Percentiles rank a stretch among this genome's conserved stretches.
Evolutionary conservation across 2,329 filamentous ascomycete genomes (phyloP).

Genomic region (Microascus cirrosus): DNA sequence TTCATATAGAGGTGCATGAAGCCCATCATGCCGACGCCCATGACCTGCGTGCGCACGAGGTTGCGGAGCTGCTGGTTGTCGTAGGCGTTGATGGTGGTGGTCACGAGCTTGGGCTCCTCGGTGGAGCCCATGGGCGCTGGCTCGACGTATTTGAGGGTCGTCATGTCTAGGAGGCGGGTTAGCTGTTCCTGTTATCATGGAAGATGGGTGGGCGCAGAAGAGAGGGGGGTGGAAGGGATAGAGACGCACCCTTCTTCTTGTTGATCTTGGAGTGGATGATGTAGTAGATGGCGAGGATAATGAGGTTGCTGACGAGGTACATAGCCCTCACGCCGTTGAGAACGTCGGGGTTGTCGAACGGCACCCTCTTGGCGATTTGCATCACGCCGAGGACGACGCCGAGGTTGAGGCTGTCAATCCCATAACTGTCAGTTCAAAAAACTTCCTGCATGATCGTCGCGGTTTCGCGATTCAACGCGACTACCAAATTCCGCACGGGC

Average conservation of each 20-base stretch:
- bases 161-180: constrained; percentile 60
- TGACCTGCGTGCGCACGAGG: constrained; percentile 81
- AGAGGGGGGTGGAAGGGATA: background rate
- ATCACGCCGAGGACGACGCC: constrained; percentile 95
- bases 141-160: constrained; percentile 97
- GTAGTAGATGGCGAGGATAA: constrained; percentile 77
- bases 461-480: background rate
- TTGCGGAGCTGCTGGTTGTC: constrained; percentile 74
- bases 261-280: constrained; percentile 81
- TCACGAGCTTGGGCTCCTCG: constrained; percentile 92
- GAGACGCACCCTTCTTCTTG: constrained; percentile 83
- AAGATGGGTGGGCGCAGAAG: background rate
- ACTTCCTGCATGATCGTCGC: background rate
- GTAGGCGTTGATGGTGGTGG: constrained; percentile 93
- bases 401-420: constrained; percentile 63
- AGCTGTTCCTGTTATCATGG: background rate
- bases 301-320: constrained; percentile 55
- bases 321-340: constrained; percentile 44
- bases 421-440: background rate
- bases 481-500: background rate
- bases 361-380: constrained; percentile 93
- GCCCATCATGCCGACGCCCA: constrained; percentile 95
- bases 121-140: constrained; percentile 84
- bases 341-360: constrained; percentile 70
- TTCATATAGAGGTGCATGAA: constrained; percentile 99